Conservation (phyloP, 441 rosid genomes). For the Eruca vesicaria region DNA sequence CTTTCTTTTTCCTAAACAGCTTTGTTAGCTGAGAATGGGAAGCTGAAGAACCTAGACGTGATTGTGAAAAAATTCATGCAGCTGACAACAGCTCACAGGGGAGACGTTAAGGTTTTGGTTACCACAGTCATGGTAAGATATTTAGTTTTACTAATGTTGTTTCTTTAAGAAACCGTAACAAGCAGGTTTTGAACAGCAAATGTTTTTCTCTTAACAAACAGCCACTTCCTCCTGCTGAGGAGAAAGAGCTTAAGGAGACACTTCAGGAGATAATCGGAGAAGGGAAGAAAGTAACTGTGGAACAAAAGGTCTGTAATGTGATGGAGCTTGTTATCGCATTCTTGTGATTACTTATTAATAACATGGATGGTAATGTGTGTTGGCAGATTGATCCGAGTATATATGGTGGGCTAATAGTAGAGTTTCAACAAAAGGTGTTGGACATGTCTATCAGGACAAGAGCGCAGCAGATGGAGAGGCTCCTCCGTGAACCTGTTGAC, state of each 20-base stretch:
- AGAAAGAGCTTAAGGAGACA: slow-evolving; percentile 66
- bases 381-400: slow-evolving; percentile 85
- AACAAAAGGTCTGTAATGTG: slow-evolving; percentile 59
- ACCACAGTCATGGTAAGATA: slow-evolving; percentile 80
- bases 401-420: slow-evolving; percentile 82
- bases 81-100: slow-evolving; percentile 83
- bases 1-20: slow-evolving; percentile 31
- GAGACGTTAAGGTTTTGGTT: slow-evolving; percentile 73
- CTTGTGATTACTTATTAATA: not conserved
- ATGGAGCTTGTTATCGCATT: not conserved
- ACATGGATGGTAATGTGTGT: no score
- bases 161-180: not conserved
- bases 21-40: slow-evolving; percentile 74
- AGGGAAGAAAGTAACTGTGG: slow-evolving; percentile 64
- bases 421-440: slow-evolving; percentile 77
- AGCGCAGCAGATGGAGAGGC: slow-evolving; percentile 91
- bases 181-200: not conserved
- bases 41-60: slow-evolving; percentile 61
- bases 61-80: slow-evolving; percentile 65
- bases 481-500: slow-evolving; percentile 65
- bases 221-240: slow-evolving; percentile 73
- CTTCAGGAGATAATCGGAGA: slow-evolving; percentile 63
- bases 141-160: not conserved
- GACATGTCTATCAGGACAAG: slow-evolving; percentile 95
- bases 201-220: slow-evolving; percentile 23